Evolutionary conservation across 2,329 filamentous ascomycete genomes (phyloP), one percentile per base, ranked within the genome.

Genomic region (Verticillium alfalfae): DNA sequence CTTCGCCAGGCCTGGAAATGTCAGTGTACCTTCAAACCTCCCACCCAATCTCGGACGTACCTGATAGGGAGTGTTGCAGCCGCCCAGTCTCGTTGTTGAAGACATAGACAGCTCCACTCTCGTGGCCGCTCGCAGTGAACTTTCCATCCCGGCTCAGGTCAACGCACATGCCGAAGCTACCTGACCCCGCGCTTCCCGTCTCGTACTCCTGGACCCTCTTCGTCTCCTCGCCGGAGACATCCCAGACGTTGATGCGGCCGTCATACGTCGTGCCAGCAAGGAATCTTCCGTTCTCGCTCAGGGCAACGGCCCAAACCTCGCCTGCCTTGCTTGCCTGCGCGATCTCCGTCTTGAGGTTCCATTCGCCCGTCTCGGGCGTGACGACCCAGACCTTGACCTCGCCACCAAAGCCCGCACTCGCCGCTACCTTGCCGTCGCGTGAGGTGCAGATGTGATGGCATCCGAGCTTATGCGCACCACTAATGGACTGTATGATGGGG

Each of bases 21-120:
- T 45, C n/a, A 22, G 34, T 6, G 34, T 34, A 5, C 22, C 15
- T 22, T 7, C 39, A 13, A 10, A 31, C 26, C 26, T 1, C 26
- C 3, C 26, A 31, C 26, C 26, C 3, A 31, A 12, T 8, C 9
- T 45, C 45, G 15, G 5, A 36, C 54, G 64, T 78, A 91, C 91
- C 89, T 60, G 92, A 88, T 31, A 99, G 80, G 8, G 92, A 95
- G 75, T 97, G 94, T 13, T 91, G 81, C 68, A 99, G 86, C 60
- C 92, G 86, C 3, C 92, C 91, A 0, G 90, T 92, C 67, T 93
- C 89, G 70, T 97, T 98, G 79, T 93, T 93, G 82, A 98, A 99
- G 64, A 99, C 87, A 77, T 97, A 97, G 65, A 98, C 85, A 13
- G 88, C 88, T 16, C 95, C 95, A 70, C 91, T 97, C 73, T 97